A percentile compares a stretch with the other conserved stretches of the same genome.
These are phyloP conservation scores for Neolentinus lepideus DNA, from an alignment of 1,284 basidiomycete species.

Conservation along the genomic window DNA sequence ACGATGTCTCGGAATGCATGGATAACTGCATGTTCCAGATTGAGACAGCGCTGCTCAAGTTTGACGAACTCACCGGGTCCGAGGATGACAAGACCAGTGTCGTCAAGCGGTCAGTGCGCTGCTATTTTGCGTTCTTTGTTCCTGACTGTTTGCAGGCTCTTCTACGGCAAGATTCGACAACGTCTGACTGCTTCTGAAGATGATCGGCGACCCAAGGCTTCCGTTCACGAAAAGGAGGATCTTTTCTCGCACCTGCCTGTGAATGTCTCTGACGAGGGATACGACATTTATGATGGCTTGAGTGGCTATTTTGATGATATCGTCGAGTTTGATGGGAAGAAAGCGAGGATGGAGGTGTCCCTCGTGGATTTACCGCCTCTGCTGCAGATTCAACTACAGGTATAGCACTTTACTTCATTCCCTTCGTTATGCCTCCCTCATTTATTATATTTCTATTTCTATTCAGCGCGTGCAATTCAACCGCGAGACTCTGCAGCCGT, in stretches of 20 bases:
- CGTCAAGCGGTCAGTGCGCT: constrained; percentile 61
- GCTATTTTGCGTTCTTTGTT: background rate
- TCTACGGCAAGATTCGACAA: constrained; percentile 84
- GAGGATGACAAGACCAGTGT: constrained; percentile 61
- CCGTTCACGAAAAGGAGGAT: constrained; percentile 82
- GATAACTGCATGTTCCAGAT: constrained; percentile 99
- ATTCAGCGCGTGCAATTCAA: constrained; percentile 93
- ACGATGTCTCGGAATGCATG: constrained; percentile 98
- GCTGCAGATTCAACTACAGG: constrained; percentile 93
- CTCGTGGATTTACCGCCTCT: constrained; percentile 85
- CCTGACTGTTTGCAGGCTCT: constrained; percentile 46
- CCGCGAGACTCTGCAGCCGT: constrained; percentile 78
- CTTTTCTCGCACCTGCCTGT: constrained; percentile 92
- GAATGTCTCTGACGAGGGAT: constrained; percentile 82
- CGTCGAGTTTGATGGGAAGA: constrained; percentile 84
- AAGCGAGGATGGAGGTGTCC: constrained; percentile 83
- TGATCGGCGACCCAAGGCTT: constrained; percentile 39
- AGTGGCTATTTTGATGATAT: constrained; percentile 89
- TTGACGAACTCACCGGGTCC: constrained; percentile 53
- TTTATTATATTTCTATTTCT: background rate
- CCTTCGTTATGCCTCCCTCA: too few relatives aligned
- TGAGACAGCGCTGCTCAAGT: constrained; percentile 82
- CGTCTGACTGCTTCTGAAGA: constrained; percentile 46
- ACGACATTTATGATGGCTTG: constrained; percentile 91
- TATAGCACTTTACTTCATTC: too few relatives aligned